phyloP scores from a whole-genome alignment of 345 rosid genomes.

The Salix brachista region DNA sequence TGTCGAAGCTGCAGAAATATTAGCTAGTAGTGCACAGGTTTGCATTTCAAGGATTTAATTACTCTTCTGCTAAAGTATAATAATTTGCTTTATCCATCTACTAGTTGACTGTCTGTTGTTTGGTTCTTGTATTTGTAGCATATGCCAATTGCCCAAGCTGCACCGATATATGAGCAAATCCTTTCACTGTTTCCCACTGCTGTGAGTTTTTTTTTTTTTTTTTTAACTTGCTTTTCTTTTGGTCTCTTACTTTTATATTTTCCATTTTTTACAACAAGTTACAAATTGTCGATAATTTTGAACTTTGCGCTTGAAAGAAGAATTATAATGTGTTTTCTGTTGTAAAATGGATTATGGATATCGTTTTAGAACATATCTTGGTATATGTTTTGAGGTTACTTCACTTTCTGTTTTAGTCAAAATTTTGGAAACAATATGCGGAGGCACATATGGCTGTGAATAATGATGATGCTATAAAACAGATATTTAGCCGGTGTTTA shows the following conservation, averaged over 20 bases:
- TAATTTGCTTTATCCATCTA: not conserved
- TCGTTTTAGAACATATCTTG: not conserved
- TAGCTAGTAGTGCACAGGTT: conserved; percentile 71
- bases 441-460: conserved; percentile 79
- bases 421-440: conserved; percentile 94
- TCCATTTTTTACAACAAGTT: not conserved
- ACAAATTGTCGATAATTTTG: not conserved
- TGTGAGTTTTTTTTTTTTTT: conserved; percentile 44
- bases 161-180: conserved; percentile 81
- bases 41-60: not conserved
- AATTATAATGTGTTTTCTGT: not conserved
- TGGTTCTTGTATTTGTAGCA: conserved; percentile 36
- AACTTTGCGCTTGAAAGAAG: not conserved
- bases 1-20: conserved; percentile 72
- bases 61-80: not conserved
- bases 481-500: conserved; percentile 88
- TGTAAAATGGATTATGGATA: not conserved
- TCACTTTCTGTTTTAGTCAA: conserved; percentile 51
- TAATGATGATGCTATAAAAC: conserved; percentile 88
- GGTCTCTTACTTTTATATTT: not conserved
- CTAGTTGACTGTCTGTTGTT: not conserved
- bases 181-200: conserved; percentile 73
- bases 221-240: not conserved
- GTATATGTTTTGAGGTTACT: not conserved
- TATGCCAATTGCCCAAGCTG: conserved; percentile 70